Percentiles rank a stretch among this genome's conserved stretches.
Evolutionary conservation across 2,329 filamentous ascomycete species (phyloP).

Genomic region (Decorospora gaudefroyi): DNA sequence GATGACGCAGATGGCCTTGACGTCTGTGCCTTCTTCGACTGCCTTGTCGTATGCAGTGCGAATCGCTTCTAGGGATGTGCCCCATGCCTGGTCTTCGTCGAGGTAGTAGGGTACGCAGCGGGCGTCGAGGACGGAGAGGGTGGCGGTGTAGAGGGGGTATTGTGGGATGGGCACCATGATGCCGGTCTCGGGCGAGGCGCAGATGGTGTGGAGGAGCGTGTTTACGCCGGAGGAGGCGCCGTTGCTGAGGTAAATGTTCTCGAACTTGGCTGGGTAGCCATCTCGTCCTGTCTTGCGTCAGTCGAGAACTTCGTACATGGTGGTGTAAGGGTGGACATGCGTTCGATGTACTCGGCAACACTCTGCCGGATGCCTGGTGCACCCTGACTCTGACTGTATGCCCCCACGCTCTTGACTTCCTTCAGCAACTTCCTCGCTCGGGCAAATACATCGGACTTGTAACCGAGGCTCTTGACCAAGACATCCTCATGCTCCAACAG

Average conservation of each 20-base stretch:
- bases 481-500: constrained; percentile 82
- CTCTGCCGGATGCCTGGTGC: constrained; percentile 84
- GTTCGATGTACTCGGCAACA: constrained; percentile 89
- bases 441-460: constrained; percentile 86
- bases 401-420: constrained; percentile 87
- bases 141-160: constrained; percentile 96
- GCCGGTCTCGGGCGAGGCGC: constrained; percentile 73
- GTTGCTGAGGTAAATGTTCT: constrained; percentile 85
- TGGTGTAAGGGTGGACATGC: constrained; percentile 54
- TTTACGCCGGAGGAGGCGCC: constrained; percentile 95
- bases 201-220: constrained; percentile 88
- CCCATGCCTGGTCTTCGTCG: constrained; percentile 84
- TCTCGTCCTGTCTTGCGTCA: constrained; percentile 67
- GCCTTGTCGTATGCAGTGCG: constrained; percentile 74
- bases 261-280: constrained; percentile 79
- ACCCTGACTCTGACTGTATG: constrained; percentile 94
- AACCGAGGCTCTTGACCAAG: constrained; percentile 75
- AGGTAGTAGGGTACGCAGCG: constrained; percentile 91
- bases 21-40: constrained; percentile 75
- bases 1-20: constrained; percentile 93
- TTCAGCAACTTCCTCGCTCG: constrained; percentile 79
- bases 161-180: constrained; percentile 95
- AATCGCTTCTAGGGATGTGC: constrained; percentile 82
- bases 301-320: not conserved
- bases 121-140: constrained; percentile 81